These are phyloP conservation scores for Populus simonii DNA, from an alignment of 345 rosid genomes.

Conservation along the genomic window DNA sequence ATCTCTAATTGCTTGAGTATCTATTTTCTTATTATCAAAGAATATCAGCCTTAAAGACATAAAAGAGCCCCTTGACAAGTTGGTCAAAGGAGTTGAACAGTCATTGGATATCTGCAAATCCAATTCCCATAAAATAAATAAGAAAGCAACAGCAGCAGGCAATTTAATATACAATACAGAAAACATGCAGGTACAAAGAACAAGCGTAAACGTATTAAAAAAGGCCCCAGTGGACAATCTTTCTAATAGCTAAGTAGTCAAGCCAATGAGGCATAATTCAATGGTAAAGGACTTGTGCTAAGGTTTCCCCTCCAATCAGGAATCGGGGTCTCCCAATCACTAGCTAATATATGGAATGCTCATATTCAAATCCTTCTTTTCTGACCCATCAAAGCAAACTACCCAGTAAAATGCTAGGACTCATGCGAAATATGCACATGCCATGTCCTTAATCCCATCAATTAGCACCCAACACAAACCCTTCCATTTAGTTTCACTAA, in stretches of 20 bases:
- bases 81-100: constrained; percentile 1
- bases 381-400: not conserved
- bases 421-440: not conserved
- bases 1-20: not conserved
- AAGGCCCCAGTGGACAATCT: not conserved
- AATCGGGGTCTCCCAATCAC: not conserved
- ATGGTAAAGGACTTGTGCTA: not conserved
- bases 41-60: constrained; percentile 17
- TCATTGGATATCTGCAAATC: constrained; percentile 18
- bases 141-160: not conserved
- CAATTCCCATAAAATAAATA: not conserved
- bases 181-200: not conserved
- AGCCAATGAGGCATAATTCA: not conserved
- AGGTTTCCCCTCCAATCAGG: not conserved
- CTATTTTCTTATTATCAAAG: constrained; percentile 11
- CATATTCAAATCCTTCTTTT: not conserved
- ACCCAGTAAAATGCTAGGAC: not conserved
- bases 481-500: not conserved
- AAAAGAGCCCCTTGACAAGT: constrained; percentile 3
- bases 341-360: not conserved
- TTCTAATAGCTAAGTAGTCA: not conserved
- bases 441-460: not conserved
- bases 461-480: not conserved
- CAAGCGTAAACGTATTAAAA: not conserved
- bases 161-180: not conserved